Base-by-base conservation (phyloP, 176 grass and related monocot species). In the Juncus inflexus region DNA sequence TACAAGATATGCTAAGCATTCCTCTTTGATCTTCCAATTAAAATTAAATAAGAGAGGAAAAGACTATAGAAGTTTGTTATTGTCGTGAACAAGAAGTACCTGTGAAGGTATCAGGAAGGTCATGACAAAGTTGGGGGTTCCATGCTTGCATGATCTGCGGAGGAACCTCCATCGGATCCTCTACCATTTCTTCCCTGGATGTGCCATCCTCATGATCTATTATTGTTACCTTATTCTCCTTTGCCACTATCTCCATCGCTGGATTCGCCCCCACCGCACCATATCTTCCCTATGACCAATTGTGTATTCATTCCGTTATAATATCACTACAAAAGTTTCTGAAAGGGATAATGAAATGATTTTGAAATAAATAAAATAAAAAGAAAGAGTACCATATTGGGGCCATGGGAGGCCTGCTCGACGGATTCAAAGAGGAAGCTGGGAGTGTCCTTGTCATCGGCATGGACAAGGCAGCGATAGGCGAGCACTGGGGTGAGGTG, bases 391-490 rank as follows among this genome's bases (percentile, higher is more conserved):
- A 70, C 90, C 82, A 80, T 75, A 69, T 64, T 89, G 79, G 69
- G 74, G 53, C 85, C 90, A 37, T 80, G 52, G 0, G 62, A 81
- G 39, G 76, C 85, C 63, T 95, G 85, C 82, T 89, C 69, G 63
- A 95, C 85, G 52, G 90, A 95, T 80, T 95, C 90, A 53, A 95
- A 95, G 64, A 89, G 85, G 76, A 95, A 95, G 82, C 90, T 95
- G 14, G 90, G 90, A 70, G 79, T 12, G 7, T 89, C 76, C 67
- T 60, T 75, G 60, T 86, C 80, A 71, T 89, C 82, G 64, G 85
- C 79, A 2, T 66, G 62, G 60, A 95, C 72, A 50, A 95, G 90
- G 76, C 90, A 89, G 40, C 85, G 82, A 73, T 95, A 95, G 58
- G 85, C 85, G 60, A 95, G 72, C 60, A 95, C 81, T 13, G 90